These are phyloP conservation scores for Hypseocharis bilobata DNA, from an alignment of 441 rosid species.

Conservation along the genomic window DNA sequence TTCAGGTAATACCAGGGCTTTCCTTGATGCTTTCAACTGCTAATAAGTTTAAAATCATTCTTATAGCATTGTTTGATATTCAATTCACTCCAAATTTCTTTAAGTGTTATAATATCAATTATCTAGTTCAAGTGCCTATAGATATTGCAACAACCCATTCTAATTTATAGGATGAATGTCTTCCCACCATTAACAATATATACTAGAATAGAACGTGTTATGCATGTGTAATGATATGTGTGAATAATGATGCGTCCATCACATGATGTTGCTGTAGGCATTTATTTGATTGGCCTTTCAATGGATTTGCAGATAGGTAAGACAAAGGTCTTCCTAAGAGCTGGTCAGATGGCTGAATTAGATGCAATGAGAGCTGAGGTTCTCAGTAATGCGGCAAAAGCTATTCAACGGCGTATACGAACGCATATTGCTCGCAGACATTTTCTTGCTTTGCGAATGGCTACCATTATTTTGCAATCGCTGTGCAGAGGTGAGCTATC, in stretches of 20 bases:
- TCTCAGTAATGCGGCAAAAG: constrained; percentile 74
- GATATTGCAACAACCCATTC: neutral
- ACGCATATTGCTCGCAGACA: constrained; percentile 67
- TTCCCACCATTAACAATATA: neutral
- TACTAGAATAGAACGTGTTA: neutral
- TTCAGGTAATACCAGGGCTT: constrained; percentile 49
- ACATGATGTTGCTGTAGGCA: constrained; percentile 5
- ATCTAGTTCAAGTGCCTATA: neutral
- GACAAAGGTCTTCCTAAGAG: constrained; percentile 88
- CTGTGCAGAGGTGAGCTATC: constrained; percentile 61
- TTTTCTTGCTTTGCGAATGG: constrained; percentile 58
- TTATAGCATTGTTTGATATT: neutral
- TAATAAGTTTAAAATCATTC: neutral
- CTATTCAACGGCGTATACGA: constrained; percentile 64
- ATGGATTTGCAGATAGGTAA: constrained; percentile 68
- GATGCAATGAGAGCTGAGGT: constrained; percentile 83
- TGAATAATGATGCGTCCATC: neutral
- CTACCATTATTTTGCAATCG: constrained; percentile 56
- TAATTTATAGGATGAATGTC: neutral
- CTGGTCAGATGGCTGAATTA: constrained; percentile 98
- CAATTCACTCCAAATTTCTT: too few species aligned
- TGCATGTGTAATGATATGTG: neutral
- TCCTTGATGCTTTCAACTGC: constrained; percentile 15
- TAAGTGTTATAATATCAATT: too few species aligned
- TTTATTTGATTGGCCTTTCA: constrained; percentile 23